Percentiles rank a stretch among this genome's conserved stretches.
These are phyloP conservation scores for Ogataea paraovalis DNA, from an alignment of 805 yeast genomes.

Conservation along the genomic window DNA sequence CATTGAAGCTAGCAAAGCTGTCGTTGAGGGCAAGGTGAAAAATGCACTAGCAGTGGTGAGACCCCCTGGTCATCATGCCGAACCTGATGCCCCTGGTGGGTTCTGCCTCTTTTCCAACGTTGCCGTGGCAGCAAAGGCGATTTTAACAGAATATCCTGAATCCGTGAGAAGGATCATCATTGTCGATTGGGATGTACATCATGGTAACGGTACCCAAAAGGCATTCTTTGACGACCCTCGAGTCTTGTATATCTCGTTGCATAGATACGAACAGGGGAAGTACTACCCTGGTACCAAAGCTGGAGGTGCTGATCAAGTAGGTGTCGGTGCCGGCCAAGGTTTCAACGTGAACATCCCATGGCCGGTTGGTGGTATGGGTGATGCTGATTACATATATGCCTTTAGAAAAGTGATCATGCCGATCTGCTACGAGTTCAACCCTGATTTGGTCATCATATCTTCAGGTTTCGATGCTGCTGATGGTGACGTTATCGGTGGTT, in stretches of 20 bases:
- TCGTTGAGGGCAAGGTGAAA: slow-evolving; percentile 86
- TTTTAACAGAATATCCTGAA: slow-evolving; percentile 80
- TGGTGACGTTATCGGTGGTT: slow-evolving; percentile 95
- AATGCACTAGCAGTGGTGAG: slow-evolving; percentile 92
- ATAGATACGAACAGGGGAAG: slow-evolving; percentile 86
- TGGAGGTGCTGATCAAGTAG: slow-evolving; percentile 77
- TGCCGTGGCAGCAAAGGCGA: slow-evolving; percentile 91
- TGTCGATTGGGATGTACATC: slow-evolving; percentile 98
- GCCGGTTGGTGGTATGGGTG: slow-evolving; percentile 88
- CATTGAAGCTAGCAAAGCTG: slow-evolving; percentile 94
- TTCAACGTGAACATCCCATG: slow-evolving; percentile 89
- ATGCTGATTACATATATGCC: slow-evolving; percentile 92
- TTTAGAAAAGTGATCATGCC: slow-evolving; percentile 85
- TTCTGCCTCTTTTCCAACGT: slow-evolving; percentile 95
- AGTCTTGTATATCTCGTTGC: slow-evolving; percentile 86
- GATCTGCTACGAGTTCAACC: slow-evolving; percentile 79
- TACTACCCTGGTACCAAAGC: slow-evolving; percentile 93
- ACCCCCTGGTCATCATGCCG: slow-evolving; percentile 99
- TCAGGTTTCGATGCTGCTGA: slow-evolving; percentile 99
- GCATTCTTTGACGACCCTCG: slow-evolving; percentile 86
- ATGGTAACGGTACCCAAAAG: slow-evolving; percentile 97
- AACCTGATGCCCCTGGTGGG: slow-evolving; percentile 96
- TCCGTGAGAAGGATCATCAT: slow-evolving; percentile 78
- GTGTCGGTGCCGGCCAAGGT: slow-evolving; percentile 85
- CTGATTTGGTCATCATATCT: slow-evolving; percentile 88